A percentile compares a stretch with the other conserved stretches of the same genome.
phyloP scores from a whole-genome alignment of 1,284 basidiomycete species.

The Anthracocystis panici-leucophaei region DNA sequence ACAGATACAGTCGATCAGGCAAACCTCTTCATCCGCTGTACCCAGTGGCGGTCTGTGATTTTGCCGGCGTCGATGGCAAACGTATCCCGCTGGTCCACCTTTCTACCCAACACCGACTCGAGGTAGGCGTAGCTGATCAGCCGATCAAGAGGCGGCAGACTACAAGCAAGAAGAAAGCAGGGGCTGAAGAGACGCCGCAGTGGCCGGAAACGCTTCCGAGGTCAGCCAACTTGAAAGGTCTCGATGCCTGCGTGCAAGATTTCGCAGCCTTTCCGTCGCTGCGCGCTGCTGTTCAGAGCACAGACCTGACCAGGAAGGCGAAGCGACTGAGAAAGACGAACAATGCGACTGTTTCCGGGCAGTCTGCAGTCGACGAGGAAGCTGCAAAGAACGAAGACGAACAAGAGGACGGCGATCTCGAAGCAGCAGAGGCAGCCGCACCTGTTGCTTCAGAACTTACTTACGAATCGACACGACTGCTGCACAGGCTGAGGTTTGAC shows the following conservation, averaged over 20 bases:
- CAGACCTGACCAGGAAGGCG: slow-evolving; percentile 34
- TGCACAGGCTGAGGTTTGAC: slow-evolving; percentile 32
- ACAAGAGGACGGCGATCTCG: not conserved
- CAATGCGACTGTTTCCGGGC: slow-evolving; percentile 8
- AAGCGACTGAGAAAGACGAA: slow-evolving; percentile 31
- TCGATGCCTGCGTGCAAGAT: slow-evolving; percentile 44
- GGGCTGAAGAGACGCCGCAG: slow-evolving; percentile 7
- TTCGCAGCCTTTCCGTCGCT: slow-evolving; percentile 30
- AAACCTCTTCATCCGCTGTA: slow-evolving; percentile 39
- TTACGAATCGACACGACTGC: not conserved
- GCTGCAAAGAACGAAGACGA: slow-evolving; percentile 17
- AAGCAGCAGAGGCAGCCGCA: not conserved
- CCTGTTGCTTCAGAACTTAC: not conserved
- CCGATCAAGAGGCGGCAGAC: slow-evolving; percentile 27
- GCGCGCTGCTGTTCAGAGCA: slow-evolving; percentile 1
- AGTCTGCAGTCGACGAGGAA: slow-evolving; percentile 9
- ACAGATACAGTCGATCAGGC: slow-evolving; percentile 36
- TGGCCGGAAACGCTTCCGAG: slow-evolving; percentile 38
- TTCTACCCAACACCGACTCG: slow-evolving; percentile 26
- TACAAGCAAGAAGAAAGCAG: slow-evolving; percentile 21
- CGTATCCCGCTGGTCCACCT: slow-evolving; percentile 21
- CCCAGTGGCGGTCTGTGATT: slow-evolving; percentile 56
- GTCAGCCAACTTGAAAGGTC: slow-evolving; percentile 35
- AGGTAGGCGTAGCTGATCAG: slow-evolving; percentile 26
- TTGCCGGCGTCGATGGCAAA: slow-evolving; percentile 59